Conservation (phyloP, 1,284 basidiomycete species). For the Ganoderma multipileum region DNA sequence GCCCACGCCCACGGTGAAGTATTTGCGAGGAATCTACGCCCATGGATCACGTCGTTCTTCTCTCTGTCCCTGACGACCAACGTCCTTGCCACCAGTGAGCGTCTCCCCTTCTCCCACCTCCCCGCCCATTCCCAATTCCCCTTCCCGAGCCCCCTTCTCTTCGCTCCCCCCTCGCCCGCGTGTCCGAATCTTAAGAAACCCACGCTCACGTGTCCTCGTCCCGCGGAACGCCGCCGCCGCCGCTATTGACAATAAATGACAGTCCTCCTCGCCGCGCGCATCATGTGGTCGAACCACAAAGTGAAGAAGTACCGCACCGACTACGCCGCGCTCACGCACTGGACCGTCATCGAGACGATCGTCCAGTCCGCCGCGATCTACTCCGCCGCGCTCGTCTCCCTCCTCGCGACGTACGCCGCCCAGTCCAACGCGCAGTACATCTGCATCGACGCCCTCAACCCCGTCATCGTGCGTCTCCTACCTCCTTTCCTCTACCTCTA, state of each 20-base stretch:
- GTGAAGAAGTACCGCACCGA: conserved; percentile 12
- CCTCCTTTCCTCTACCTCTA: too few relatives aligned
- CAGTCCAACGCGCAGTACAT: conserved; percentile 27
- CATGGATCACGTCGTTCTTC: conserved; percentile 24
- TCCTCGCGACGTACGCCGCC: conserved; percentile 25
- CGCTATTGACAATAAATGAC: not conserved
- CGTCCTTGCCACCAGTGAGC: conserved; percentile 21
- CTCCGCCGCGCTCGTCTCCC: conserved; percentile 27
- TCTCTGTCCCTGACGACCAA: conserved; percentile 23
- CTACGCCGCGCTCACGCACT: conserved; percentile 12
- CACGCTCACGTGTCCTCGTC: not conserved
- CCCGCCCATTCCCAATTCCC: not conserved
- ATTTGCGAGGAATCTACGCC: conserved; percentile 15
- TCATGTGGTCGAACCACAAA: conserved; percentile 23
- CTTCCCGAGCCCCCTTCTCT: too few relatives aligned
- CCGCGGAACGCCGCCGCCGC: not conserved
- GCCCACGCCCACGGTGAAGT: conserved; percentile 13
- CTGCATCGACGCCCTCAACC: conserved; percentile 27
- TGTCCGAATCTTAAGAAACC: not conserved
- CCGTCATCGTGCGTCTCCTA: conserved; percentile 31
- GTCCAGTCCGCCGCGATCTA: conserved; percentile 30
- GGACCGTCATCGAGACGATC: conserved; percentile 25
- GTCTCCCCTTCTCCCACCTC: too few relatives aligned
- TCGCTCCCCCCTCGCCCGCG: not conserved
- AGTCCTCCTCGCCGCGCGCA: not conserved